These are phyloP conservation scores for Hirsutella minnesotensis DNA, from an alignment of 2,329 filamentous ascomycete genomes.

Conservation along the genomic window DNA sequence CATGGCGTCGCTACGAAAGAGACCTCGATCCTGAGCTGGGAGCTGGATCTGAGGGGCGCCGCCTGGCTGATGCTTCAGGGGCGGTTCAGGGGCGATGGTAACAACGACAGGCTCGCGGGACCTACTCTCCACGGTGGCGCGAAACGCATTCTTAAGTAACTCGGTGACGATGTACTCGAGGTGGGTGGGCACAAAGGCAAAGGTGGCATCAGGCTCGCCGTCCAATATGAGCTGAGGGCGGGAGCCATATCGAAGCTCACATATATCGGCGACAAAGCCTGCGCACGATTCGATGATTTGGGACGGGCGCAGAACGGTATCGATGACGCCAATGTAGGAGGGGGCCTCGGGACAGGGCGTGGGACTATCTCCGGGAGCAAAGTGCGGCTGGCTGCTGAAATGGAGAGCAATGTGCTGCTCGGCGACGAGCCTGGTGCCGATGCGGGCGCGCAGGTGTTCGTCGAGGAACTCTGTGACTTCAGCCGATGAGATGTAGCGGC, in stretches of 20 bases:
- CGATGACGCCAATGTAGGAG: constrained; percentile 88
- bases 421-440: constrained; percentile 85
- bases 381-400: constrained; percentile 56
- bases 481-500: constrained; percentile 70
- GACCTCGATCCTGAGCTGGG: constrained; percentile 25
- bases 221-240: constrained; percentile 71
- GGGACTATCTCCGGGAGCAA: constrained; percentile 39
- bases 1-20: constrained; percentile 35
- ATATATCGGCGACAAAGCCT: constrained; percentile 87
- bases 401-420: constrained; percentile 96
- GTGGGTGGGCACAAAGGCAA: constrained; percentile 91
- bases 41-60: constrained; percentile 16
- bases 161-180: constrained; percentile 97
- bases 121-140: constrained; percentile 80
- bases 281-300: constrained; percentile 75
- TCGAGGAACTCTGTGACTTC: constrained; percentile 91
- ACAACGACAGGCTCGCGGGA: constrained; percentile 76
- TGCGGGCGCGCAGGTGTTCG: constrained; percentile 83
- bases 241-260: constrained; percentile 89
- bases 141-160: constrained; percentile 91
- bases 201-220: constrained; percentile 75
- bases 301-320: constrained; percentile 75
- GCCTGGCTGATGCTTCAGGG: constrained; percentile 17
- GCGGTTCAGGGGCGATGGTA: constrained; percentile 68
- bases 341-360: constrained; percentile 39